A percentile compares a stretch with the other conserved stretches of the same genome.
phyloP scores from a whole-genome alignment of 352 stramenopile genomes.

The Globisporangium abappressorium region DNA sequence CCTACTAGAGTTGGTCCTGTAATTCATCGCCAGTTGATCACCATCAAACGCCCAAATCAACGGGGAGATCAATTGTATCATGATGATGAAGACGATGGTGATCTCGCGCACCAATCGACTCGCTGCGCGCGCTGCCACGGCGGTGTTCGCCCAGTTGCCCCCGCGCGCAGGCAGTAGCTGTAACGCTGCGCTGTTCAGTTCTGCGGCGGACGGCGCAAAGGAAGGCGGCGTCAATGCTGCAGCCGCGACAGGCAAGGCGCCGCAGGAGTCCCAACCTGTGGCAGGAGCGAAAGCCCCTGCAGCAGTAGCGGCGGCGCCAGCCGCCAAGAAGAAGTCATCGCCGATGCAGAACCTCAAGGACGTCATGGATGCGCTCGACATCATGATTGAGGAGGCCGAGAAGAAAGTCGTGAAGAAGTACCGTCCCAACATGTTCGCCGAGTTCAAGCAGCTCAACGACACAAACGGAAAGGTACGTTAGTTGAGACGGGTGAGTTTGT shows the following conservation, averaged over 20 bases:
- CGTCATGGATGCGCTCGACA: slow-evolving; percentile 70
- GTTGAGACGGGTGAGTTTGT: too few relatives aligned
- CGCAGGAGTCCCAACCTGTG: not conserved
- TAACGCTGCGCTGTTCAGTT: not conserved
- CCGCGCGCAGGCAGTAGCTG: not conserved
- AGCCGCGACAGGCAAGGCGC: not conserved
- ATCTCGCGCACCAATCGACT: slow-evolving; percentile 1
- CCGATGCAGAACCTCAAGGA: slow-evolving; percentile 74
- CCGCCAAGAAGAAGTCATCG: slow-evolving; percentile 33
- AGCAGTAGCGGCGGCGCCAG: not conserved
- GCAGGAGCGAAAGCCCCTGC: not conserved
- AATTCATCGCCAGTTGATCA: not conserved
- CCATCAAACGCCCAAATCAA: slow-evolving; percentile 2
- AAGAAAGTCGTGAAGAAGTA: slow-evolving; percentile 87
- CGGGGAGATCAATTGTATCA: not conserved
- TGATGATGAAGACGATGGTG: not conserved
- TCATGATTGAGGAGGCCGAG: slow-evolving; percentile 82
- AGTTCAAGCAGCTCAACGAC: slow-evolving; percentile 89
- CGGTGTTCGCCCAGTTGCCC: not conserved
- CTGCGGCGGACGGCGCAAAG: not conserved
- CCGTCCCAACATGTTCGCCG: slow-evolving; percentile 82
- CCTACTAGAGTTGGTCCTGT: not conserved
- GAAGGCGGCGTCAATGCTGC: not conserved
- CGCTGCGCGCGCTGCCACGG: not conserved
- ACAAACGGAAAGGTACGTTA: slow-evolving; percentile 63